Evolutionary conservation across 164 flowering plant genomes (phyloP), one percentile per base, ranked within the genome.

Genomic region (Annona cherimola): DNA sequence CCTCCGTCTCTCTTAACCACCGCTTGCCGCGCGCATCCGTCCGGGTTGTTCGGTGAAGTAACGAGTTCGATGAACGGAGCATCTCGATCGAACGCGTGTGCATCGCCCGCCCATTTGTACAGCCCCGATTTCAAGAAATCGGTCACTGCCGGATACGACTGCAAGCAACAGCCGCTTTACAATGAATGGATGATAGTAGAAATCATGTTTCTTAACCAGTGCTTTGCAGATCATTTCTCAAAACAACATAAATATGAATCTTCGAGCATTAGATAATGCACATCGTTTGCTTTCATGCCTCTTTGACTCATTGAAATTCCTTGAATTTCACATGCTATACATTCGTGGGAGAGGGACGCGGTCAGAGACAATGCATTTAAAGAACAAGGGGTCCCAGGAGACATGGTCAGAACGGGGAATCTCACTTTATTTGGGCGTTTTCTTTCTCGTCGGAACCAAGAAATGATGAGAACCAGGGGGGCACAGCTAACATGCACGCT

Each of bases 41-140:
- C 98, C 0, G 98, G 98, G 64, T 71, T 71, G 81, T 91, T 93
- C 0, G 98, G 98, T 35, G 97, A 86, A 2, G 95, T 90, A n/a
- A 93, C 91, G 0, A 93, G 83, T 75, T 93, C 98, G 67, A 93
- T 87, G 73, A 77, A 93, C 0, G 92, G 94, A 5, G 79, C 86
- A 3, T 81, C 85, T 61, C 72, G 71, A 43, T 72, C 68, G 44
- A 76, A 90, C 1, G 59, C 79, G 65, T 46, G 40, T 0, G 96
- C 96, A 79, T 94, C 97, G 2, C 98, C 98, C 0, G 76, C 93
- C 98, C 98, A 94, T 57, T 80, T 86, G 63, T 82, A 82, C 7
- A 94, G 85, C 44, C 91, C 87, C 1, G 97, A 91, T 73, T 86
- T 90, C 70, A 87, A 67, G 71, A 50, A 88, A 66, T 90, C 92